Conservation (phyloP, 1,284 basidiomycete species). For the Xerocomus minutiporus region DNA sequence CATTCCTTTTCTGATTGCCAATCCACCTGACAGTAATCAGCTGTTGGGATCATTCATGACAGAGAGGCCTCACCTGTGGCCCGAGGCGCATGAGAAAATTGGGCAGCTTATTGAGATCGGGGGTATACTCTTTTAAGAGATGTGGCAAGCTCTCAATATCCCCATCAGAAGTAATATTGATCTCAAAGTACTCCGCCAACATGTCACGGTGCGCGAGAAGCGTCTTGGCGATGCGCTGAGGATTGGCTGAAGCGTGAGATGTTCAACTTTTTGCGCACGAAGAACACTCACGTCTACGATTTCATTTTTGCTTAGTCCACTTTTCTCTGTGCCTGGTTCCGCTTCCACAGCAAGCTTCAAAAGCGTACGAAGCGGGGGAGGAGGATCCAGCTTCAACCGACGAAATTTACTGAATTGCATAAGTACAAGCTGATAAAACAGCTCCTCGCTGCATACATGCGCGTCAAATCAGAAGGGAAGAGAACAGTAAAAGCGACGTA, state of each 20-base stretch:
- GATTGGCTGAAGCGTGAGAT: background rate
- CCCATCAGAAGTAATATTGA: constrained; percentile 65
- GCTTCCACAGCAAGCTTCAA: constrained; percentile 76
- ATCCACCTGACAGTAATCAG: constrained; percentile 56
- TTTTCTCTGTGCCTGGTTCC: constrained; percentile 55
- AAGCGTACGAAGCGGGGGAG: constrained; percentile 69
- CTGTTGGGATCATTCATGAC: background rate
- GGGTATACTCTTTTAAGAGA: constrained; percentile 79
- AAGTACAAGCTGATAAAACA: constrained; percentile 92
- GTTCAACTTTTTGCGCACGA: background rate
- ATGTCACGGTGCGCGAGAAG: constrained; percentile 69
- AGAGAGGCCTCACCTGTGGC: constrained; percentile 55
- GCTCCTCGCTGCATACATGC: constrained; percentile 65
- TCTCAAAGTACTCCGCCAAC: constrained; percentile 89
- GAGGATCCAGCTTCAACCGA: constrained; percentile 76
- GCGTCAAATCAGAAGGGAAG: background rate
- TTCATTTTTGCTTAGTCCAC: constrained; percentile 48
- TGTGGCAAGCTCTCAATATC: constrained; percentile 74
- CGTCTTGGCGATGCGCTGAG: constrained; percentile 56
- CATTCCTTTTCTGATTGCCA: constrained; percentile 86
- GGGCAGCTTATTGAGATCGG: constrained; percentile 82
- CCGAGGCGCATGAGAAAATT: constrained; percentile 83
- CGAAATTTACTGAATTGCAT: constrained; percentile 87
- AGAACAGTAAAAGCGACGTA: constrained; percentile 37
- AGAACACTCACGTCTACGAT: constrained; percentile 66